A percentile compares a stretch with the other conserved stretches of the same genome.
Evolutionary conservation across 2,329 filamentous ascomycete species (phyloP).

Genomic region (Epicoccum nigrum): DNA sequence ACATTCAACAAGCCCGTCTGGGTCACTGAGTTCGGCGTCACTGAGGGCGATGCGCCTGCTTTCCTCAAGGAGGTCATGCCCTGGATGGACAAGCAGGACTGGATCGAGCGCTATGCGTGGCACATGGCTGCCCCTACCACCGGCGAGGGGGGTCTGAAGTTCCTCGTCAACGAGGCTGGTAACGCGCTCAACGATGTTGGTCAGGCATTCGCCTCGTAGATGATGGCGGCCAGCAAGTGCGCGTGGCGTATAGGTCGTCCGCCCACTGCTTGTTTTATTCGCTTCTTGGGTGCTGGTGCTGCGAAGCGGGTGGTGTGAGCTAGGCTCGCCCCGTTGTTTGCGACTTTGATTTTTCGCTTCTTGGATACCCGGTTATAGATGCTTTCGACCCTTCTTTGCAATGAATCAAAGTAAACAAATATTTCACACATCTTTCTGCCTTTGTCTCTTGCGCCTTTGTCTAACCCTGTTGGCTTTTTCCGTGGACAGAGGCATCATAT

Average conservation of each 20-base stretch:
- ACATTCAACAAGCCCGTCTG: slow-evolving; percentile 41
- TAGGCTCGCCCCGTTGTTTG: no score
- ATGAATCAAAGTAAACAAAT: not conserved
- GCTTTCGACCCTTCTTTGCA: no score
- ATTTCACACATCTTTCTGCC: not conserved
- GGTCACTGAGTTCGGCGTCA: slow-evolving; percentile 47
- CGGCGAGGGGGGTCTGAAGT: slow-evolving; percentile 22
- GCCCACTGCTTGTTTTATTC: not conserved
- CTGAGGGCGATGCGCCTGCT: slow-evolving; percentile 26
- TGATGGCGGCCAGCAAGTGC: not conserved
- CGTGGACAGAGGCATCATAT: no score
- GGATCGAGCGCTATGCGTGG: slow-evolving; percentile 45
- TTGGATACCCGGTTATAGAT: slow-evolving; percentile 21
- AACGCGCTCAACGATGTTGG: slow-evolving; percentile 30
- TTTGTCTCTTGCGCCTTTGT: no score
- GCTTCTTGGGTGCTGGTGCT: not conserved
- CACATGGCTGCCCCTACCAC: slow-evolving; percentile 33
- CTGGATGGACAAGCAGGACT: slow-evolving; percentile 43
- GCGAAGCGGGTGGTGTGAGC: not conserved
- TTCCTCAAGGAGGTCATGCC: slow-evolving; percentile 43
- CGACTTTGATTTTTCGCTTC: slow-evolving; percentile 4
- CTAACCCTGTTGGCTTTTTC: no score
- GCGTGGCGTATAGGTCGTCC: no score
- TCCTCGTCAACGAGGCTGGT: slow-evolving; percentile 27
- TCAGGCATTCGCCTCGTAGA: slow-evolving; percentile 10